phyloP scores from a whole-genome alignment of 169 alveolate genomes.

The Plasmodium yoelii region DNA sequence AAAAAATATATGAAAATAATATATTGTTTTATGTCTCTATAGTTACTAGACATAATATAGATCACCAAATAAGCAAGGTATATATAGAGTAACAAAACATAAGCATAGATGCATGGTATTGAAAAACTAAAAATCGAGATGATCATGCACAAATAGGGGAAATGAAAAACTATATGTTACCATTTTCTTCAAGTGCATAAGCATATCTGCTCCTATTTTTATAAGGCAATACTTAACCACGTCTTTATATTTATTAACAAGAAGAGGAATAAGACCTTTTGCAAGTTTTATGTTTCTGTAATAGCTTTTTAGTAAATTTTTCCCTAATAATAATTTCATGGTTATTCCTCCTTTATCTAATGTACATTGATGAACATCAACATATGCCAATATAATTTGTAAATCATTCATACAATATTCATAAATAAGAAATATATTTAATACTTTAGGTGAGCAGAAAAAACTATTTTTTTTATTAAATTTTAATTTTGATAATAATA shows the following conservation, averaged over 20 bases:
- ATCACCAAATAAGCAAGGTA: too few relatives aligned
- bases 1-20: slow-evolving; percentile 7
- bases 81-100: too few relatives aligned
- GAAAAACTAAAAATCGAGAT: not conserved
- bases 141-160: not conserved
- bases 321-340: slow-evolving; percentile 82
- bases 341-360: slow-evolving; percentile 84
- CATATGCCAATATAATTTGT: slow-evolving; percentile 86
- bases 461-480: slow-evolving; percentile 26
- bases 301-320: slow-evolving; percentile 77
- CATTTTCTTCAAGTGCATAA: slow-evolving; percentile 73
- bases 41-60: too few relatives aligned
- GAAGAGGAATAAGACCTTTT: slow-evolving; percentile 56
- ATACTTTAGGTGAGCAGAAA: slow-evolving; percentile 52
- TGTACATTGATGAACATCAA: slow-evolving; percentile 89
- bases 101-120: not conserved
- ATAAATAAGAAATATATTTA: slow-evolving; percentile 73
- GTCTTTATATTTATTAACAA: slow-evolving; percentile 69
- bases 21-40: not conserved
- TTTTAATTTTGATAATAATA: slow-evolving; percentile 56
- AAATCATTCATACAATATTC: slow-evolving; percentile 79
- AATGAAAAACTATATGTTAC: slow-evolving; percentile 4
- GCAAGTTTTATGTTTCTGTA: slow-evolving; percentile 72
- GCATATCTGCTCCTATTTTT: slow-evolving; percentile 74
- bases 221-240: slow-evolving; percentile 75